Evolutionary conservation across 2,329 filamentous ascomycete species (phyloP), one percentile per base, ranked within the genome.

Genomic region (Cytospora piceae): DNA sequence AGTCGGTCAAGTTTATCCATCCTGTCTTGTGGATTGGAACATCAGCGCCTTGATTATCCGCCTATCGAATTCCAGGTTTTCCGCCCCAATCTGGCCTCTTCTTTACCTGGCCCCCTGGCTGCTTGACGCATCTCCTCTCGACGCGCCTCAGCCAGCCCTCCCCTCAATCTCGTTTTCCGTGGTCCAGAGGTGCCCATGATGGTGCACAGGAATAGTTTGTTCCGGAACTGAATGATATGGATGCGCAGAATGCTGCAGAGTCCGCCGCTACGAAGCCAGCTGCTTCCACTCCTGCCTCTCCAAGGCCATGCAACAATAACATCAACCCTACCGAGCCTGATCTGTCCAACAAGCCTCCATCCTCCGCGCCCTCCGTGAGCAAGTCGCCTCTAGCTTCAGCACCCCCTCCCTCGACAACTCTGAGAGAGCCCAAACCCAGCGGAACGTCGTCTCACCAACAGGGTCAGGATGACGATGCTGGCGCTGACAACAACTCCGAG

Each of bases 241-340:
- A 87, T 86, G 85, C 84, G 85, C 85, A 87, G 81, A 87, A 87
- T 87, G 85, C 83, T 83, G 81, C 82, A 80, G 84, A 85, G 82
- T 82, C 83, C 81, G 82, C 83, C 78, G 83, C 82, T 78, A 82
- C 82, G 81, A 86, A 84, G 84, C 83, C 81, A 76, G 76, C 80
- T 77, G 81, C 83, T 63, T 58, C 65, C 31, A 61, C 61, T n/a
- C 22, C 49, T 31, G 52, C 55, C 39, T 64, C 34, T 53, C 55
- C 61, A 57, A 57, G 63, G 61, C 61, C 53, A 31, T 54, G 53
- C 61, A 57, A 63, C 42, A 56, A 53, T 22, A 57, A 63, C 42
- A 56, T n/a, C n/a, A 29, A 29, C 27, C 31, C 63, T n/a, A 31
- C 58, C 70, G 76, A 79, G 67, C 67, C 72, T 68, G 75, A 77